Conservation (phyloP, 2,329 filamentous ascomycete species). For the Curvularia sp. region DNA sequence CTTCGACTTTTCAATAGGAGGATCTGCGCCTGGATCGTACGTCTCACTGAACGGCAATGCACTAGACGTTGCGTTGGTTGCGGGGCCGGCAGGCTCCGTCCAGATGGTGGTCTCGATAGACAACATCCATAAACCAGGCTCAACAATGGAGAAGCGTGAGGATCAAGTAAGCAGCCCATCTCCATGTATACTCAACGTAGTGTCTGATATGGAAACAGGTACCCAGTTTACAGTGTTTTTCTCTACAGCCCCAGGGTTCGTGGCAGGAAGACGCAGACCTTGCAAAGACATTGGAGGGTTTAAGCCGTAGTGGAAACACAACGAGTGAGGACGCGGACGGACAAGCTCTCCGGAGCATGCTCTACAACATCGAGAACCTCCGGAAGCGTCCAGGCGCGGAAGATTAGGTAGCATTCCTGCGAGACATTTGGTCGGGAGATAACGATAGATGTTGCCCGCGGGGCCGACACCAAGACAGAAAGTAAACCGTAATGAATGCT, state of each 20-base stretch:
- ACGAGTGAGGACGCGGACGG: slow-evolving; percentile 34
- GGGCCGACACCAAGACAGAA: slow-evolving; percentile 15
- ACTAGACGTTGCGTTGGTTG: slow-evolving; percentile 60
- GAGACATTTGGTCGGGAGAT: slow-evolving; percentile 2
- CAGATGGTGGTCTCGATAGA: slow-evolving; percentile 61
- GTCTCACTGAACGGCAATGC: slow-evolving; percentile 69
- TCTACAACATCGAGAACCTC: slow-evolving; percentile 58
- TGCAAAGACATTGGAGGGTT: slow-evolving; percentile 26
- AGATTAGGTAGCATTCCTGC: slow-evolving; percentile 33
- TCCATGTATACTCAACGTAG: slow-evolving; percentile 4
- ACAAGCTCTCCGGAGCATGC: slow-evolving; percentile 52
- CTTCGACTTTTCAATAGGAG: slow-evolving; percentile 65
- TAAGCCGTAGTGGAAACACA: slow-evolving; percentile 21
- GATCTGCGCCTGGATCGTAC: slow-evolving; percentile 48
- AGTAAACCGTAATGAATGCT: slow-evolving; percentile 27
- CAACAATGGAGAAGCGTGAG: slow-evolving; percentile 52
- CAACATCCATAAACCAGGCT: slow-evolving; percentile 59
- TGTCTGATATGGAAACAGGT: slow-evolving; percentile 27
- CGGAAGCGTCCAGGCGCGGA: slow-evolving; percentile 56
- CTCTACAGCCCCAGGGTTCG: slow-evolving; percentile 24
- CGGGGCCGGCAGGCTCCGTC: slow-evolving; percentile 14
- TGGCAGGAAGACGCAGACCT: slow-evolving; percentile 34
- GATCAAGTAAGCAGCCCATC: slow-evolving; percentile 35
- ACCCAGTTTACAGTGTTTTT: slow-evolving; percentile 38
- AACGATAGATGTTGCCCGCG: slow-evolving; percentile 8